phyloP scores from a whole-genome alignment of 768 basidiomycete genomes.

The Xerocomus spinulosus region DNA sequence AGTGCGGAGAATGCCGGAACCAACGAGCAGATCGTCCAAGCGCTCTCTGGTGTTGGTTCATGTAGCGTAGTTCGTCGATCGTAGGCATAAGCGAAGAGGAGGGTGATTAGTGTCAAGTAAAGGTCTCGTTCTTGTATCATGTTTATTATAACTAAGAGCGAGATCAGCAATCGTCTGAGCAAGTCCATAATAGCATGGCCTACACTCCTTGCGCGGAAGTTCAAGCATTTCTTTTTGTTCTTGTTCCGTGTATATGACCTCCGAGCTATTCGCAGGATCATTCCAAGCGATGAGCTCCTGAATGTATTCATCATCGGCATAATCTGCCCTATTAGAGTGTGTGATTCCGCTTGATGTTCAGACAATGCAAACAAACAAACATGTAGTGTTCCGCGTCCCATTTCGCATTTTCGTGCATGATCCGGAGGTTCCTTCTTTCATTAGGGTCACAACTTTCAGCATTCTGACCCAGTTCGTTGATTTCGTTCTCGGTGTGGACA shows the following conservation, averaged over 20 bases:
- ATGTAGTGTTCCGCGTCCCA: slow-evolving; percentile 85
- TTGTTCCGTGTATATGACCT: slow-evolving; percentile 60
- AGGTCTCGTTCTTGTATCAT: slow-evolving; percentile 52
- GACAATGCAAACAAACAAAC: slow-evolving; percentile 38
- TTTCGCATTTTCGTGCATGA: slow-evolving; percentile 65
- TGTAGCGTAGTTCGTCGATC: slow-evolving; percentile 72
- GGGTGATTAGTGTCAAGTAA: slow-evolving; percentile 62
- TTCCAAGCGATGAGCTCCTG: slow-evolving; percentile 64
- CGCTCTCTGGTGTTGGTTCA: slow-evolving; percentile 84
- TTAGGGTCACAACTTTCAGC: slow-evolving; percentile 51
- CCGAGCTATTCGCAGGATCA: slow-evolving; percentile 44
- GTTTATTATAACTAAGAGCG: slow-evolving; percentile 55
- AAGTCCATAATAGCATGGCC: slow-evolving; percentile 11
- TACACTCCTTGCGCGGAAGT: slow-evolving; percentile 52
- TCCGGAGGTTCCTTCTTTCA: slow-evolving; percentile 51
- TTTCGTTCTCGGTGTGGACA: slow-evolving; percentile 71
- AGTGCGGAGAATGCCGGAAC: slow-evolving; percentile 80
- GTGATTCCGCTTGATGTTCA: not conserved
- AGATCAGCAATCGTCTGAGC: not conserved
- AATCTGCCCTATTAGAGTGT: slow-evolving; percentile 62
- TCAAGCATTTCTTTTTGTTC: slow-evolving; percentile 65
- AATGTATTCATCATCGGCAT: slow-evolving; percentile 70
- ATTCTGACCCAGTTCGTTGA: slow-evolving; percentile 70
- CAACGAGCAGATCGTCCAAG: slow-evolving; percentile 76
- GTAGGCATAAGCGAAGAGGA: slow-evolving; percentile 80